Conservation (phyloP, 352 stramenopile species). For the Labyrinthula sp. region DNA sequence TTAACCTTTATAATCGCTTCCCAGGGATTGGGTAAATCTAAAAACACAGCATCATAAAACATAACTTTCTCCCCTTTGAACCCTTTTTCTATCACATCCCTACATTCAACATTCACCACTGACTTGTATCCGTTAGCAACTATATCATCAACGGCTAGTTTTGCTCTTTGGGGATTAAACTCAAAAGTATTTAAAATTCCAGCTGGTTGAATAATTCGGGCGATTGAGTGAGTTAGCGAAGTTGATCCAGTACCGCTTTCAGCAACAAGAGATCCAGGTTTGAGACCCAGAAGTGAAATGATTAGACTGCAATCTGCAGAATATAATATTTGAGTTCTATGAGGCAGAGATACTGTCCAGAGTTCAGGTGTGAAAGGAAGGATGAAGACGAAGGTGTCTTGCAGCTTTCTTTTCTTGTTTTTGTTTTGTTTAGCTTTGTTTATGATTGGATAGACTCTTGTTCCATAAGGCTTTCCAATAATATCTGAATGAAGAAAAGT, state of each 20-base stretch:
- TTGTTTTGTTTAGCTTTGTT: too few relatives aligned
- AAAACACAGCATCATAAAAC: slow-evolving; percentile 69
- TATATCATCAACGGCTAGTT: slow-evolving; percentile 77
- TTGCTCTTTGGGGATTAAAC: slow-evolving; percentile 77
- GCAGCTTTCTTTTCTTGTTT: too few relatives aligned
- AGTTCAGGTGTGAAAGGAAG: slow-evolving; percentile 23
- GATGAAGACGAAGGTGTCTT: slow-evolving; percentile 3
- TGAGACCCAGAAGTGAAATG: slow-evolving; percentile 11
- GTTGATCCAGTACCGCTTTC: slow-evolving; percentile 52
- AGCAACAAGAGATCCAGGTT: slow-evolving; percentile 20
- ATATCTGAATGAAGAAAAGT: too few relatives aligned
- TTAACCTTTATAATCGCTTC: slow-evolving; percentile 47
- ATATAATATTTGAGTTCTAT: slow-evolving; percentile 17
- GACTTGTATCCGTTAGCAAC: slow-evolving; percentile 57
- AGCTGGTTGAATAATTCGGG: slow-evolving; percentile 53
- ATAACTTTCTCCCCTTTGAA: slow-evolving; percentile 31
- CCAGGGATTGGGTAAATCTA: slow-evolving; percentile 94
- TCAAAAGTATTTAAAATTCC: slow-evolving; percentile 89
- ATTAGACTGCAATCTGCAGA: slow-evolving; percentile 16
- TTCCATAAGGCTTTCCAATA: too few relatives aligned
- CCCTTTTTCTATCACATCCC: slow-evolving; percentile 76
- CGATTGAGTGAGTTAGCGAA: slow-evolving; percentile 58
- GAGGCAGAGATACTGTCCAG: slow-evolving; percentile 4
- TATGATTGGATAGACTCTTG: too few relatives aligned
- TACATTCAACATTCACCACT: slow-evolving; percentile 71